Evolutionary conservation across 768 basidiomycete genomes (phyloP).

Genomic region (Hypholoma sublateritium): DNA sequence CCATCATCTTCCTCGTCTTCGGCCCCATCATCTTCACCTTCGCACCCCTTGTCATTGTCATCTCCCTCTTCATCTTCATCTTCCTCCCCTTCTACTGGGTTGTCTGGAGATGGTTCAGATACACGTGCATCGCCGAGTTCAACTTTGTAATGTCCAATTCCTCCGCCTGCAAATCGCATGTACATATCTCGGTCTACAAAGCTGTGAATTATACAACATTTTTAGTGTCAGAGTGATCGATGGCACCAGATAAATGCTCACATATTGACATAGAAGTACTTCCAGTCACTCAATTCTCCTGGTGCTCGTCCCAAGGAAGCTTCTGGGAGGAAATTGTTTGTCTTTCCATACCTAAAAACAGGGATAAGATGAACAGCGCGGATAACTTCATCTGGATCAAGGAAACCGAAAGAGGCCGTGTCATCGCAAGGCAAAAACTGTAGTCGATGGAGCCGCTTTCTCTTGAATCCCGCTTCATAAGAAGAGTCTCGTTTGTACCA

Average conservation of each 20-base stretch:
- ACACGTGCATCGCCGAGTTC: neutral
- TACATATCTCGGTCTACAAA: conserved; percentile 28
- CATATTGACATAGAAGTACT: conserved; percentile 11
- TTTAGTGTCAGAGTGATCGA: too few species aligned
- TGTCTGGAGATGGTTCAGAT: too few species aligned
- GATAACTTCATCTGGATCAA: conserved; percentile 16
- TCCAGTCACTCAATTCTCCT: conserved; percentile 5
- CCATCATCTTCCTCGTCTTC: too few species aligned
- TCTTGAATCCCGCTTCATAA: conserved; percentile 1
- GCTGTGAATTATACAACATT: conserved; percentile 13
- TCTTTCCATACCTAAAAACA: neutral
- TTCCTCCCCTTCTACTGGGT: too few species aligned
- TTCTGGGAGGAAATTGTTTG: neutral
- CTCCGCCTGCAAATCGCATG: conserved; percentile 22
- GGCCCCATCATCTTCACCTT: too few species aligned
- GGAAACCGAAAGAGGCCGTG: conserved; percentile 14
- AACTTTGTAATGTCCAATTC: conserved; percentile 19
- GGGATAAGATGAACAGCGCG: conserved; percentile 16
- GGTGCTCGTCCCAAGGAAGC: neutral
- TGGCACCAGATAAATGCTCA: neutral
- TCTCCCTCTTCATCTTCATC: too few species aligned
- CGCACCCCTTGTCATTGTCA: too few species aligned
- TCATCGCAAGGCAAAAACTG: conserved; percentile 1
- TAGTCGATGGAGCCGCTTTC: conserved; percentile 4
- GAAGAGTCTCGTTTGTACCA: conserved; percentile 5